Conservation (phyloP, 176 grass and related monocot genomes). For the Musa beccarii region DNA sequence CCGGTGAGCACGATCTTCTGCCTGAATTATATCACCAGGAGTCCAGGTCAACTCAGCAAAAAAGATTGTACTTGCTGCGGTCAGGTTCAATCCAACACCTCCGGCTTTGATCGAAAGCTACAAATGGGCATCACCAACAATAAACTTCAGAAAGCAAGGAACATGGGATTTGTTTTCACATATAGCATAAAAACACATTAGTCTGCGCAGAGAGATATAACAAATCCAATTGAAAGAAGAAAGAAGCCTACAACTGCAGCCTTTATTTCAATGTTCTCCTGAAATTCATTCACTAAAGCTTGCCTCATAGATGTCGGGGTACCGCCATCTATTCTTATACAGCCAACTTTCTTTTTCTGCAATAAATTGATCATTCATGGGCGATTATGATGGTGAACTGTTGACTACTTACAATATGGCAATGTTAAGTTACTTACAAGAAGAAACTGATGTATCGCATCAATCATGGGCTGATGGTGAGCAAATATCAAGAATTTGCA, state of each 20-base stretch:
- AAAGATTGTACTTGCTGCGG: slow-evolving; percentile 86
- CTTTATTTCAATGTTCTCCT: slow-evolving; percentile 65
- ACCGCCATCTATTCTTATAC: slow-evolving; percentile 86
- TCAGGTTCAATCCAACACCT: slow-evolving; percentile 84
- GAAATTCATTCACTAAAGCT: slow-evolving; percentile 70
- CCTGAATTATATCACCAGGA: slow-evolving; percentile 95
- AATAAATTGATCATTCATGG: neutral
- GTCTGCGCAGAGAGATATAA: neutral
- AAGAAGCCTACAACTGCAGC: slow-evolving; percentile 73
- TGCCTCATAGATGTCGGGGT: slow-evolving; percentile 61
- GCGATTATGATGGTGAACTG: neutral
- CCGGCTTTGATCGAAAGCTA: slow-evolving; percentile 93
- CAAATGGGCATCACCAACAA: slow-evolving; percentile 12
- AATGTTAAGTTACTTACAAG: slow-evolving; percentile 34
- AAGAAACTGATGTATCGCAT: slow-evolving; percentile 70
- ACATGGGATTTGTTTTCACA: neutral
- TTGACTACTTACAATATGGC: neutral
- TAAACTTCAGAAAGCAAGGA: neutral
- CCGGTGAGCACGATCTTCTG: slow-evolving; percentile 86
- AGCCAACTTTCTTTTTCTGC: slow-evolving; percentile 92
- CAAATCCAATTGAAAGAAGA: slow-evolving; percentile 1
- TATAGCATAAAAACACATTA: slow-evolving; percentile 11
- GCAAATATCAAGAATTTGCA: slow-evolving; percentile 99
- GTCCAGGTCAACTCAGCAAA: slow-evolving; percentile 98
- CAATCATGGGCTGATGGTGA: slow-evolving; percentile 78